Evolutionary conservation across 164 flowering plant genomes (phyloP), one percentile per base, ranked within the genome.

Genomic region (Liquidambar formosana): DNA sequence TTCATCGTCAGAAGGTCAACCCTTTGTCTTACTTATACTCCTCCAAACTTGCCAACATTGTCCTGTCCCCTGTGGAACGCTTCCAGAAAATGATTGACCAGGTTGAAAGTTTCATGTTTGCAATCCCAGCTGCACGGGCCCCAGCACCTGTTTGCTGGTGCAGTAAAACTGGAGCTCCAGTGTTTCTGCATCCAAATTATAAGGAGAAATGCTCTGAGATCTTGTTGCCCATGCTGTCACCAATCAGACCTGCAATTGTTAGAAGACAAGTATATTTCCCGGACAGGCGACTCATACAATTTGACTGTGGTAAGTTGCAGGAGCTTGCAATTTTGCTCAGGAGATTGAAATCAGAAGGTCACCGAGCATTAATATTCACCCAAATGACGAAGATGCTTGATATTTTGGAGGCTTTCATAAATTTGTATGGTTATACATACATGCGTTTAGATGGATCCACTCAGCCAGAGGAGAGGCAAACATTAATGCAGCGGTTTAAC

Each of bases 371-470:
- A 44, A 96, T 96, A 75, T 96, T 96, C 71, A 96, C 99, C 13
- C 99, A 96, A 61, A 96, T 96, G 99, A 96, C 99, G 46, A 96
- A 93, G 79, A 90, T 96, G 99, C 99, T 96, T 74, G 99, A 96
- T 75, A 71, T 93, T 16, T 83, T 95, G 81, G 99, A 95, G 85
- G 92, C 95, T 45, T 95, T 95, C 78, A 95, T 95, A 41, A 95
- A 79, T 77, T 76, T 95, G 76, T 95, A 95, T 81, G 99, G 98
- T 57, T 95, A 95, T 65, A 95, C 99, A 44, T 95, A 95, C 71
- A 90, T 95, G 99, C 97, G 99, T 19, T 86, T 95, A 57, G 99
- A 95, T 87, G 99, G 99, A 58, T 95, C 99, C 43, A 95, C 99
- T 63, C 98, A 71, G 63, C 98, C 99, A 15, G 99, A 95, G 79